Evolutionary conservation across 2,329 filamentous ascomycete species (phyloP), one percentile per base, ranked within the genome.

Genomic region (Botryotinia globosa): DNA sequence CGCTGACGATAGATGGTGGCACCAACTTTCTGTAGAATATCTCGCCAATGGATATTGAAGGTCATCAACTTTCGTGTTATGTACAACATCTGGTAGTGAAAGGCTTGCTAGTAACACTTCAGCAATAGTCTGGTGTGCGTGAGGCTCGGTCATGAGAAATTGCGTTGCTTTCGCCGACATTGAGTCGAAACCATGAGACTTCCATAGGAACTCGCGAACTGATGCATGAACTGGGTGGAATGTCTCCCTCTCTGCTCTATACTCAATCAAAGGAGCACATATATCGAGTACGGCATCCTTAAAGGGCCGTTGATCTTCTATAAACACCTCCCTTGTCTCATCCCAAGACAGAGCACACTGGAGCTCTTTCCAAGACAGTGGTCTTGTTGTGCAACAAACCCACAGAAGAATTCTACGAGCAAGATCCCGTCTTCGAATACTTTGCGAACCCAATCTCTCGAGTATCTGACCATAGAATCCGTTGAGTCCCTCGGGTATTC

Each of bases 21-120:
- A 72, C 70, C 70, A 72, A 9, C 61, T 72, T 16, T 72, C 70
- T 2, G 70, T 72, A 14, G 70, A 63, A 34, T 72, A 72, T 48
- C 18, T 67, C 12, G 45, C 42, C 1, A 72, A 14, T 29, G 70
- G 70, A 37, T 67, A 72, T 39, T 48, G 39, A 48, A 72, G 18
- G 22, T 56, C n/a, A 51, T 72, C 63, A 18, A 72, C 54, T 6
- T 29, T 7, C 9, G 45, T 39, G 18, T 32, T 68, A 16, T 68
- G 54, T 3, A 67, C 16, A 18, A 72, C 63, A 48, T 37, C 54
- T n/a, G 62, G 34, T 34, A 59, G 39, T 10, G 39, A 59, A 12
- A 72, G 63, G 39, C 39, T 51, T n/a, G 63, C 70, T n/a, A 72
- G 6, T 7, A 44, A 25, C 5, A 68, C 70, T 32, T 58, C 63